Conservation (phyloP, 495 filamentous ascomycete genomes). For the Letharia columbiana region DNA sequence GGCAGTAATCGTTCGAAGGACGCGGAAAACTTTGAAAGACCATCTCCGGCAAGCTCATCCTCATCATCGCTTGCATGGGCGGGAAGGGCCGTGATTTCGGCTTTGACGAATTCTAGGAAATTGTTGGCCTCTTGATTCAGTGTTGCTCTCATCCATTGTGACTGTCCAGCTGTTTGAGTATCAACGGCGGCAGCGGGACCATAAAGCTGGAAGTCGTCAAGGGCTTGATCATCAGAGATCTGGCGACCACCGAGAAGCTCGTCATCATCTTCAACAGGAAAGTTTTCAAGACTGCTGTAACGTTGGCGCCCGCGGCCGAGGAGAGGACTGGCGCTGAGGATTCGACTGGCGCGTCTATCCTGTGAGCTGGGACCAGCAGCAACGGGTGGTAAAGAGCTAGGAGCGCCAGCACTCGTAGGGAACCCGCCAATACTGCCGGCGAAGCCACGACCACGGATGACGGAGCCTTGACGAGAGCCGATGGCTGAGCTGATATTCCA, state of each 20-base stretch:
- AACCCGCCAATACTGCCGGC: conserved; percentile 31
- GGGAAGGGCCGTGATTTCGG: conserved; percentile 28
- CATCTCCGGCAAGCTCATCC: conserved; percentile 29
- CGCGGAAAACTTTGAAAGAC: conserved; percentile 34
- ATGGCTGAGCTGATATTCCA: conserved; percentile 60
- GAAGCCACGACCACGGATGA: conserved; percentile 23
- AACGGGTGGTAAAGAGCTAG: conserved; percentile 17
- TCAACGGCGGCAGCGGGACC: conserved; percentile 39
- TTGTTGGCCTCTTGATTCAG: conserved; percentile 51
- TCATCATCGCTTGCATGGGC: conserved; percentile 32
- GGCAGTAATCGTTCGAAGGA: conserved; percentile 55
- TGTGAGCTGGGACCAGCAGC: conserved; percentile 20
- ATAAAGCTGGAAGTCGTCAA: conserved; percentile 36
- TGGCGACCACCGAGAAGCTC: conserved; percentile 37
- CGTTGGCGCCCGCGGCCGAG: conserved; percentile 42
- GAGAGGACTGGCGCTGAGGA: conserved; percentile 56
- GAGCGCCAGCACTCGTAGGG: conserved; percentile 22
- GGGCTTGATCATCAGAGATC: conserved; percentile 35
- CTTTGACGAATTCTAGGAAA: conserved; percentile 52
- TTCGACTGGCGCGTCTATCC: conserved; percentile 36
- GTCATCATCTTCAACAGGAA: conserved; percentile 32
- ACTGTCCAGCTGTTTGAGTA: conserved; percentile 36
- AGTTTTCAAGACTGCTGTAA: conserved; percentile 32
- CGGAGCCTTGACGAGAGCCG: conserved; percentile 43
- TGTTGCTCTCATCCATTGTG: conserved; percentile 38